Percentiles rank a stretch among this genome's conserved stretches.
Conservation (phyloP, 139 green algal genomes). For the Volvox africanus region DNA sequence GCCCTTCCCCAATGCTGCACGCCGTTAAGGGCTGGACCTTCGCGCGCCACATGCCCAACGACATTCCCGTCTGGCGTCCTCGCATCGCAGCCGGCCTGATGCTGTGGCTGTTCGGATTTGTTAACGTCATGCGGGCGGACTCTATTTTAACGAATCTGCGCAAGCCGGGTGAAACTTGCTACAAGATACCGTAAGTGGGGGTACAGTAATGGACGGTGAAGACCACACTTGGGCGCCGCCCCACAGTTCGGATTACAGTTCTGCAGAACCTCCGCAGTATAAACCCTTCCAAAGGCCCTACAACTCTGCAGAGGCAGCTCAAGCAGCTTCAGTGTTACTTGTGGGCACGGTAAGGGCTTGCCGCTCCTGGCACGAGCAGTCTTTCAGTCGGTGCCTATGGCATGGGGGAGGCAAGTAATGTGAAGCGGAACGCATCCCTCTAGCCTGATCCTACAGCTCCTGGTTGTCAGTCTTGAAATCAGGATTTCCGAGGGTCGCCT, state of each 20-base stretch:
- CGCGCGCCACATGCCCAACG: slow-evolving; percentile 26
- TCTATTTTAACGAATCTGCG: slow-evolving; percentile 71
- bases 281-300: not conserved
- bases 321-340: not conserved
- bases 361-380: too few species aligned
- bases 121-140: slow-evolving; percentile 75
- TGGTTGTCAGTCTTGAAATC: too few species aligned
- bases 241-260: too few species aligned
- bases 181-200: slow-evolving; percentile 75
- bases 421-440: too few species aligned
- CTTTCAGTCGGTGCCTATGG: too few species aligned
- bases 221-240: not conserved
- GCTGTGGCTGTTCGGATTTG: slow-evolving; percentile 69
- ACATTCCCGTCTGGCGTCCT: not conserved
- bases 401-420: too few species aligned
- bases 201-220: not conserved
- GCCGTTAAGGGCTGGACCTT: slow-evolving; percentile 60
- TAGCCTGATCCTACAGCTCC: too few species aligned
- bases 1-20: not conserved
- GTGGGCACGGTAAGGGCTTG: too few species aligned
- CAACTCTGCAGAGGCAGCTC: not conserved
- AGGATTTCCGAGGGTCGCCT: too few species aligned
- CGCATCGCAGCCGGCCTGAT: slow-evolving; percentile 49
- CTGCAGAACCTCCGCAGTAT: too few species aligned
- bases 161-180: slow-evolving; percentile 69